Conservation (phyloP, 2,329 filamentous ascomycete species). For the Xylariomycetidae sp. region DNA sequence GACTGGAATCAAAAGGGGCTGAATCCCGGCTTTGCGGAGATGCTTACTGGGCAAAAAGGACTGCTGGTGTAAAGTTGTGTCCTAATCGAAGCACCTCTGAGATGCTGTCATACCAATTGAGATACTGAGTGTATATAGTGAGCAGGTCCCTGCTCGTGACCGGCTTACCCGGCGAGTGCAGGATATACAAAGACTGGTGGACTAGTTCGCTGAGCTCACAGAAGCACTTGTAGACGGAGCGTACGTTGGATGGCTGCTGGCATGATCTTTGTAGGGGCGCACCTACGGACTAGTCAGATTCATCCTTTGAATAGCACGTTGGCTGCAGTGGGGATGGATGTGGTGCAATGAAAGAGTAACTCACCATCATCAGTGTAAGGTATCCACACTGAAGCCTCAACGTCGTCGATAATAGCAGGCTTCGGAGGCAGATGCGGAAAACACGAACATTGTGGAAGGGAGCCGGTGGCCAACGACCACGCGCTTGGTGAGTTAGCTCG, state of each 20-base stretch:
- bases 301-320: slow-evolving; percentile 2
- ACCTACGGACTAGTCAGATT: slow-evolving; percentile 30
- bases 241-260: slow-evolving; percentile 62
- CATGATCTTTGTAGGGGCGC: slow-evolving; percentile 50
- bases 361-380: slow-evolving; percentile 55
- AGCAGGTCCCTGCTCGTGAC: slow-evolving; percentile 61
- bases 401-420: slow-evolving; percentile 54
- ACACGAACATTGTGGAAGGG: slow-evolving; percentile 55
- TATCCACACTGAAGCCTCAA: slow-evolving; percentile 57
- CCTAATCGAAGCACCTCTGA: slow-evolving; percentile 60
- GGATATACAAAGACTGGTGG: slow-evolving; percentile 64
- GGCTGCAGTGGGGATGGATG: not conserved
- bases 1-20: not conserved
- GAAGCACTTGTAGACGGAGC: slow-evolving; percentile 64
- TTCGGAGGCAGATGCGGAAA: slow-evolving; percentile 55
- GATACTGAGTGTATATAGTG: slow-evolving; percentile 61
- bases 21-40: too few species aligned
- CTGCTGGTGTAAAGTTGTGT: slow-evolving; percentile 67
- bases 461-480: slow-evolving; percentile 61
- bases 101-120: slow-evolving; percentile 67
- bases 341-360: slow-evolving; percentile 18
- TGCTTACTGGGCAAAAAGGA: slow-evolving; percentile 69
- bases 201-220: slow-evolving; percentile 70
- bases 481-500: slow-evolving; percentile 38
- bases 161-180: slow-evolving; percentile 65